These are phyloP conservation scores for Trichosanthes truncata DNA, from an alignment of 306 rosid genomes.

Conservation along the genomic window DNA sequence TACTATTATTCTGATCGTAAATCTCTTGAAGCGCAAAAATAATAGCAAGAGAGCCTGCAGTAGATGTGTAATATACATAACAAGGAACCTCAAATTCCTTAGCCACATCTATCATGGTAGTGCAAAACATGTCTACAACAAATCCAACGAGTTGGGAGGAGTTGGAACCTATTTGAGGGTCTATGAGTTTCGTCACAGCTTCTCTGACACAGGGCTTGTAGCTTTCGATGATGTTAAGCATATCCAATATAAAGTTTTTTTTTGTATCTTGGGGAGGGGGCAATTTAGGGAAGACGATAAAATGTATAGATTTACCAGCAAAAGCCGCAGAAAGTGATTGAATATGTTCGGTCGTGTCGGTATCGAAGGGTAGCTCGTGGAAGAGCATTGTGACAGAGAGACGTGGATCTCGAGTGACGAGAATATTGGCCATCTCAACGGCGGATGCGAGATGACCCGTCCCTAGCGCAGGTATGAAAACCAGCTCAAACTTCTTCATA, in stretches of 20 bases:
- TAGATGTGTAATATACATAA: slow-evolving; percentile 3
- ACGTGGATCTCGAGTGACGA: slow-evolving; percentile 14
- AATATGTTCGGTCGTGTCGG: background rate
- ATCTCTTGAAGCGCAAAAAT: slow-evolving; percentile 1
- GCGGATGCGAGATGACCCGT: slow-evolving; percentile 24
- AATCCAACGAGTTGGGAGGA: slow-evolving; percentile 8
- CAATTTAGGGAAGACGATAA: background rate
- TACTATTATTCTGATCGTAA: background rate
- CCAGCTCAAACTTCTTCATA: slow-evolving; percentile 23
- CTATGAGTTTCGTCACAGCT: slow-evolving; percentile 4
- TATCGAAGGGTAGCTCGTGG: background rate
- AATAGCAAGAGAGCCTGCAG: slow-evolving; percentile 2
- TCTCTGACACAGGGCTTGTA: slow-evolving; percentile 17
- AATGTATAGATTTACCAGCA: background rate
- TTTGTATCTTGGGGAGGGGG: background rate
- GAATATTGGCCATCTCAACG: slow-evolving; percentile 22
- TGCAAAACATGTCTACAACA: slow-evolving; percentile 22
- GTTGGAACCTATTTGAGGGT: background rate
- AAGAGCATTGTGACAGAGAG: slow-evolving; percentile 18
- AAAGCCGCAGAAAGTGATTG: background rate
- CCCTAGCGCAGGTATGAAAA: slow-evolving; percentile 20
- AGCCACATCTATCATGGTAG: slow-evolving; percentile 25
- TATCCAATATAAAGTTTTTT: background rate
- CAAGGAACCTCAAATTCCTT: slow-evolving; percentile 16
- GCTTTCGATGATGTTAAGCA: background rate